These are phyloP conservation scores for Suillus clintonianus DNA, from an alignment of 768 basidiomycete species.

Conservation along the genomic window DNA sequence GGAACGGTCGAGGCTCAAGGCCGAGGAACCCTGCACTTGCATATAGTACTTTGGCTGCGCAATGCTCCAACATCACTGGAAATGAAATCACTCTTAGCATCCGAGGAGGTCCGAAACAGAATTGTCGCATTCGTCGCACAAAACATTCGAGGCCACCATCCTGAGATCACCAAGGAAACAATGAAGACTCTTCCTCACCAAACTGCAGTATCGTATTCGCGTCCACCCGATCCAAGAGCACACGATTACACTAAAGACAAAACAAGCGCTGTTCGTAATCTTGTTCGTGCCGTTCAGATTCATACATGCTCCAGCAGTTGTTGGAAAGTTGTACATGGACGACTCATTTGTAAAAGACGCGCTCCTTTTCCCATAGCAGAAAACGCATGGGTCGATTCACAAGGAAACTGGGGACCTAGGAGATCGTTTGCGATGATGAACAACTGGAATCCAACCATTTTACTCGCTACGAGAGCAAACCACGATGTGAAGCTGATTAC, in stretches of 20 bases:
- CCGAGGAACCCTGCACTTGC: not conserved
- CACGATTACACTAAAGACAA: no score
- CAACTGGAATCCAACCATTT: not conserved
- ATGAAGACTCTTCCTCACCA: rapidly evolving
- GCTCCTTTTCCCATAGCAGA: not conserved
- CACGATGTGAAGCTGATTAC: not conserved
- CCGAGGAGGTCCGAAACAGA: no score
- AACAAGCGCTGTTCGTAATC: no score
- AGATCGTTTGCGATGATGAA: rapidly evolving
- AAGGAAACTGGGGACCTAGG: not conserved
- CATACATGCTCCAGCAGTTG: not conserved
- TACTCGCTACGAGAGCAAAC: not conserved
- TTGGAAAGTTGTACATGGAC: not conserved
- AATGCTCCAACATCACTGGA: rapidly evolving
- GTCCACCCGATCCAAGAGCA: not conserved
- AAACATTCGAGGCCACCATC: not conserved
- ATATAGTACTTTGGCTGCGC: not conserved
- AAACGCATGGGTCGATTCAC: not conserved
- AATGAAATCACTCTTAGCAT: not conserved
- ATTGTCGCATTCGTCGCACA: no score
- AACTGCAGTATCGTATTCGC: not conserved
- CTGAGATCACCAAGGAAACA: rapidly evolving
- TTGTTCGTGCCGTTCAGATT: not conserved
- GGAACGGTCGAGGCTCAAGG: not conserved
- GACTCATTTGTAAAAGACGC: not conserved